Base-by-base conservation (phyloP, 2,329 filamentous ascomycete genomes). In the Xylaria sp. region DNA sequence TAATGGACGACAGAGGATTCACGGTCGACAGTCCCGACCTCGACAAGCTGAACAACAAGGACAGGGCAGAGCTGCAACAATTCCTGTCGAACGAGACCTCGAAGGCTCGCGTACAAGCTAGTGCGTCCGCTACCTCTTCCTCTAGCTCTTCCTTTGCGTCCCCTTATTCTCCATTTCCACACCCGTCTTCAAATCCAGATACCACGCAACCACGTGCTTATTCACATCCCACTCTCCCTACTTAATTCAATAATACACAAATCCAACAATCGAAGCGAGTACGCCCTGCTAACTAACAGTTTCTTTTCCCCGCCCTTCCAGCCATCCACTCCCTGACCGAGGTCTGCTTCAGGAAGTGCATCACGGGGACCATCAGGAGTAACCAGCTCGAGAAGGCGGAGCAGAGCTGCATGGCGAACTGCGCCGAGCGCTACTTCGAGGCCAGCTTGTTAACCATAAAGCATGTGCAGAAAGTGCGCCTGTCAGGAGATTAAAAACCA, bases 331-430 rank as follows among this genome's bases (percentile, higher is more conserved):
- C 77, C 69, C 75, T 89, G 60, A 87, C 85, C 49, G 91, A 96
- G 75, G 87, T 92, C 67, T 99, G 96, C 87, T 99, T 94, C 90
- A 93, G 90, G 78, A 98, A 97, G 83, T 99, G 96, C 84, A 85
- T 97, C 68, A 91, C 92, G 9, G 84, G 89, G 61, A 85, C 85
- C 65, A 90, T 97, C 78, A 89, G 90, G 73, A 87, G 85, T 68
- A 87, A 89, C 31, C 87, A 89, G 74, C 84, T 99, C 72, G 93
- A 96, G 72, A 87, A 86, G 75, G 83, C 81, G 68, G 96, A 99
- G 83, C 90, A 96, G 82, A 82, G 84, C 9, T 99, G 96, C 80
- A 87, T 97, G 78, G 85, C 90, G 79, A 97, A 97, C 84, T 99
- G 96, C 77, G 94, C 98, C 63, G 92, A 97, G 75, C 87, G 96